These are phyloP conservation scores for Fusarium tupiense DNA, from an alignment of 2,329 filamentous ascomycete genomes.

Conservation along the genomic window DNA sequence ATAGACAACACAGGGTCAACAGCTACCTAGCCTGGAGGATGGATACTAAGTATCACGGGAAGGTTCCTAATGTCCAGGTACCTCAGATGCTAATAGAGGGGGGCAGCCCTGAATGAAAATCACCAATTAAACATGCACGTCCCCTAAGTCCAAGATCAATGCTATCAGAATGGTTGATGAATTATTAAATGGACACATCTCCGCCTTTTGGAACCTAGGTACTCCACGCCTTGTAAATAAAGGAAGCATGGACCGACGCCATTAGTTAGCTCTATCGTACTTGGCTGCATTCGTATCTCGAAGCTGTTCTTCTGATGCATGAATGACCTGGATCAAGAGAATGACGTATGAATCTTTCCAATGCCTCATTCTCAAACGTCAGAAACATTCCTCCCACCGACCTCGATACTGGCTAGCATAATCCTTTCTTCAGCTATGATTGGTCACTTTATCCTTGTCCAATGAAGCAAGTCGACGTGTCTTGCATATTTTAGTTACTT, in stretches of 20 bases:
- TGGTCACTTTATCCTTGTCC: background rate
- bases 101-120: constrained; percentile 10
- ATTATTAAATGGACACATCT: background rate
- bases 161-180: background rate
- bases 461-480: constrained; percentile 41
- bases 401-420: background rate
- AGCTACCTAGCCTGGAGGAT: background rate
- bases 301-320: background rate
- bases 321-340: background rate
- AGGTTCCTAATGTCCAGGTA: background rate
- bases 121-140: constrained; percentile 14
- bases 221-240: background rate
- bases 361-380: background rate
- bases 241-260: background rate
- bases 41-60: background rate
- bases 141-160: constrained; percentile 8
- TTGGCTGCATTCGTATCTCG: background rate
- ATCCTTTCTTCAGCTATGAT: background rate
- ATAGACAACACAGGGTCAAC: constrained; percentile 4
- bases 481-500: constrained; percentile 36
- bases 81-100: background rate
- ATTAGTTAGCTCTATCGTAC: background rate
- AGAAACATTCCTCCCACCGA: background rate
- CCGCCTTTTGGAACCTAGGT: background rate
- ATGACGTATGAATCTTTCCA: background rate